Conservation (phyloP, 306 rosid genomes). For the Cyclanthera cordifolia region DNA sequence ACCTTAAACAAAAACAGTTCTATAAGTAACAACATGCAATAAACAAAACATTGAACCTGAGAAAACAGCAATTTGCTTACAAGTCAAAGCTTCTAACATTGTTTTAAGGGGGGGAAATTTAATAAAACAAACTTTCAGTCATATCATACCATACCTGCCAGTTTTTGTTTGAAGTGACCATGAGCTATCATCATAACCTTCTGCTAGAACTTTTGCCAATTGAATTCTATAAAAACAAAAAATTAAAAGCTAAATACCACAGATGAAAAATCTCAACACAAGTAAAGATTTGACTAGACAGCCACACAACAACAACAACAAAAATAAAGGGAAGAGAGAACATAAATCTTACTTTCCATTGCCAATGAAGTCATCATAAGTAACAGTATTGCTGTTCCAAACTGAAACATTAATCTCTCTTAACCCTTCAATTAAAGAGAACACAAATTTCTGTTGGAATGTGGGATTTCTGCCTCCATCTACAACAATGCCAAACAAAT, state of each 20-base stretch:
- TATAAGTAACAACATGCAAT: not conserved
- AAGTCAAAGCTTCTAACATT: conserved; percentile 1
- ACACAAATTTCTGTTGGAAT: conserved; percentile 64
- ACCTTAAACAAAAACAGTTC: not conserved
- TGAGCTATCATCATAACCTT: conserved; percentile 61
- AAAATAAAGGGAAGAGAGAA: not conserved
- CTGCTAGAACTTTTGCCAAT: conserved; percentile 60
- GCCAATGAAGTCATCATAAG: conserved; percentile 71
- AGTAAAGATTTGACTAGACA: not conserved
- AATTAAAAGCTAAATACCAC: conserved; percentile 9
- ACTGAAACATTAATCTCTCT: conserved; percentile 53
- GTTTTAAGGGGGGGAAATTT: not conserved
- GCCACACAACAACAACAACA: not conserved
- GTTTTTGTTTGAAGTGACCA: conserved; percentile 80
- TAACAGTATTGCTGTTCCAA: conserved; percentile 77
- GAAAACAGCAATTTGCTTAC: not conserved
- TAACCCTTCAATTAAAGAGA: conserved; percentile 69
- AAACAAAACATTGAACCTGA: not conserved
- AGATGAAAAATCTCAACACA: conserved; percentile 1
- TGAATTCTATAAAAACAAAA: conserved; percentile 34
- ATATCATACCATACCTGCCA: conserved; percentile 49
- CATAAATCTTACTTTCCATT: conserved; percentile 42
- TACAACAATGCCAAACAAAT: conserved; percentile 12
- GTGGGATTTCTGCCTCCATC: conserved; percentile 66
- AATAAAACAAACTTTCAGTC: not conserved